phyloP scores from a whole-genome alignment of 1,284 basidiomycete genomes.

The Sporisorium iseilematis-ciliati region DNA sequence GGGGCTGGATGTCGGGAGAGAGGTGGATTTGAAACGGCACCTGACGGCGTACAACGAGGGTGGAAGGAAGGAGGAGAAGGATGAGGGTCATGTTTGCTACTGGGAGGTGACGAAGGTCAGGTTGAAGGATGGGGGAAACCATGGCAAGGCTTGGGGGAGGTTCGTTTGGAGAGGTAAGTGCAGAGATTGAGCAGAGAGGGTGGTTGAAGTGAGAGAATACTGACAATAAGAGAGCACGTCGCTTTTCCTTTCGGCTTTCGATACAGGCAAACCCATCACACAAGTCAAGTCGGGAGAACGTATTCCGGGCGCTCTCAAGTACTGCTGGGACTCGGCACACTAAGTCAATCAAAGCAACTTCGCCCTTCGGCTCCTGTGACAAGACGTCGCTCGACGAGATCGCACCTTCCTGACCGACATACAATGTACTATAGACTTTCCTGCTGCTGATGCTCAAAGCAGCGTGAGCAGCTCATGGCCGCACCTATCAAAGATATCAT shows the following conservation, averaged over 20 bases:
- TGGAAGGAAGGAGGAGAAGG: slow-evolving; percentile 10
- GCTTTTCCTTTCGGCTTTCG: not conserved
- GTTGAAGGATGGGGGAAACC: slow-evolving; percentile 55
- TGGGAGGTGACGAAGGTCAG: slow-evolving; percentile 54
- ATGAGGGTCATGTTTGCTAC: slow-evolving; percentile 43
- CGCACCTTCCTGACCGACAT: not conserved
- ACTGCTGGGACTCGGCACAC: slow-evolving; percentile 43
- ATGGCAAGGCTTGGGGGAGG: slow-evolving; percentile 59
- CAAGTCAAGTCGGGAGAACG: slow-evolving; percentile 32
- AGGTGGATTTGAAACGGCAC: slow-evolving; percentile 30
- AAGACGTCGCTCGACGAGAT: not conserved
- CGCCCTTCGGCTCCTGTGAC: not conserved
- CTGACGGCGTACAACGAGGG: slow-evolving; percentile 12
- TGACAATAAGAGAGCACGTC: not conserved
- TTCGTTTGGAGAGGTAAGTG: slow-evolving; percentile 59
- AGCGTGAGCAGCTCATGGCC: not conserved
- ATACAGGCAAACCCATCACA: slow-evolving; percentile 49
- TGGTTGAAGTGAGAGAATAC: not conserved
- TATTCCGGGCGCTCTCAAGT: slow-evolving; percentile 55
- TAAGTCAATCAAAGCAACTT: not conserved
- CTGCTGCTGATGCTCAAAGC: not conserved
- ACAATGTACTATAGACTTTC: slow-evolving; percentile 26
- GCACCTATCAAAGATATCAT: not conserved
- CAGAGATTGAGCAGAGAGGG: not conserved
- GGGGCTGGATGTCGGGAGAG: slow-evolving; percentile 35